Conservation (phyloP, 179 eudicot species). For the Spinacia oleracea region DNA sequence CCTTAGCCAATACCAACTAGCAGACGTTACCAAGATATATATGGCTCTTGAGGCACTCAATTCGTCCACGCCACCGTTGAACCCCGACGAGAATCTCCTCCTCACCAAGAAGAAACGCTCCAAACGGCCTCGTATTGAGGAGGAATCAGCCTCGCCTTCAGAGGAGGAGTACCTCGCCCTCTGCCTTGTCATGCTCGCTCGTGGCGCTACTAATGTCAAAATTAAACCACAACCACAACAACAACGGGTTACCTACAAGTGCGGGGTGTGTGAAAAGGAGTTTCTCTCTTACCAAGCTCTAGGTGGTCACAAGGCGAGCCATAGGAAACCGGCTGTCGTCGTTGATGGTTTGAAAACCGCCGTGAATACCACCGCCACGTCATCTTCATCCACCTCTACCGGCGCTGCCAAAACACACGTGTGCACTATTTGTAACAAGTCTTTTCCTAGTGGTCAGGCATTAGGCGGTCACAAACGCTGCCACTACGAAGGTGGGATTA, state of each 20-base stretch:
- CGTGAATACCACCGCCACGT: slow-evolving; percentile 13
- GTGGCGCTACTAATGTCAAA: slow-evolving; percentile 28
- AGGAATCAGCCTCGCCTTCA: slow-evolving; percentile 13
- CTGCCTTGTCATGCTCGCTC: slow-evolving; percentile 76
- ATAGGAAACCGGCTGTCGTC: slow-evolving; percentile 19
- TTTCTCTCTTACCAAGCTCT: slow-evolving; percentile 38
- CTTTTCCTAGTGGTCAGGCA: slow-evolving; percentile 54
- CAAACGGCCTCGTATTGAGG: slow-evolving; percentile 43
- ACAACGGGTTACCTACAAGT: slow-evolving; percentile 26
- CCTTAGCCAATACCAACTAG: neutral
- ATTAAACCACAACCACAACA: neutral
- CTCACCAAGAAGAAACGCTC: slow-evolving; percentile 47
- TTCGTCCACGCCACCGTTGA: slow-evolving; percentile 13
- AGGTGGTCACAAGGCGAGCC: slow-evolving; percentile 39
- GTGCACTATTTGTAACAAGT: slow-evolving; percentile 9
- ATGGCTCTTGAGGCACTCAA: slow-evolving; percentile 22
- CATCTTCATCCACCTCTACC: slow-evolving; percentile 3
- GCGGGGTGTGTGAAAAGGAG: slow-evolving; percentile 32
- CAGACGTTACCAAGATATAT: too few species aligned
- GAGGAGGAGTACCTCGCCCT: slow-evolving; percentile 74
- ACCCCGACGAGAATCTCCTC: neutral
- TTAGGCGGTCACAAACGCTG: slow-evolving; percentile 58
- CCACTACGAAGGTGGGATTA: slow-evolving; percentile 22
- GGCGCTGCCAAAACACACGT: neutral
- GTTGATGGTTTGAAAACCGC: neutral